Conservation (phyloP, 306 rosid genomes). For the Vachellia pachyceras region DNA sequence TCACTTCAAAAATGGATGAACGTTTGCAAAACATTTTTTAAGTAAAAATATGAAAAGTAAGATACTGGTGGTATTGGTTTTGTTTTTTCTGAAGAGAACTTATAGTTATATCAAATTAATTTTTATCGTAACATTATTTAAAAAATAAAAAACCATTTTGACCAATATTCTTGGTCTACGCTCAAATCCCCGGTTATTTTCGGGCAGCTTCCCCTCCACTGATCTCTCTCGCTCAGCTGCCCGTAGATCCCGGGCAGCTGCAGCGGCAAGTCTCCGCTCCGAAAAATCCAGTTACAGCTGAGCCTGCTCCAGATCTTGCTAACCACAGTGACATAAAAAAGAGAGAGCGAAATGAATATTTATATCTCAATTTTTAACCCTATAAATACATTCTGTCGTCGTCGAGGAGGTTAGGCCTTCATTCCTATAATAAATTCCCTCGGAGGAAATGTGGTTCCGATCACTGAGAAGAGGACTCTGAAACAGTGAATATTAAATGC, state of each 20-base stretch:
- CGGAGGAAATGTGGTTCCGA: slow-evolving; percentile 28
- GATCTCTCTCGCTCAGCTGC: slow-evolving; percentile 1
- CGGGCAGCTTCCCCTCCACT: slow-evolving; percentile 47
- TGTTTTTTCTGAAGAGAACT: no score
- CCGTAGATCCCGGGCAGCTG: slow-evolving; percentile 49
- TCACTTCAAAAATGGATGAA: no score
- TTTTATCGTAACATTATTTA: no score
- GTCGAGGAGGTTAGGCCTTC: not conserved
- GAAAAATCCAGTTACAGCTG: not conserved
- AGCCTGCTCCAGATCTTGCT: slow-evolving; percentile 27
- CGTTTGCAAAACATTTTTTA: no score
- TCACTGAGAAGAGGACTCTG: not conserved
- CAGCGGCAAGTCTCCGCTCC: not conserved
- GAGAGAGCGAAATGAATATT: not conserved
- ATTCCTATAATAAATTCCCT: slow-evolving; percentile 4
- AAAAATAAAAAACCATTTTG: not conserved
- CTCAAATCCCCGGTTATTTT: slow-evolving; percentile 34
- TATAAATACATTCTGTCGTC: slow-evolving; percentile 40
- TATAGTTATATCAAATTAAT: no score
- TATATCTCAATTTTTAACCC: not conserved
- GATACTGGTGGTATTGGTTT: no score
- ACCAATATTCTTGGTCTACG: not conserved
- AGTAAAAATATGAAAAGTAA: no score
- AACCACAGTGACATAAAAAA: not conserved
- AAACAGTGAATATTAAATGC: not conserved